A percentile compares a stretch with the other conserved stretches of the same genome.
These are phyloP conservation scores for Phaseolus lunatus DNA, from an alignment of 306 rosid species.

Conservation along the genomic window DNA sequence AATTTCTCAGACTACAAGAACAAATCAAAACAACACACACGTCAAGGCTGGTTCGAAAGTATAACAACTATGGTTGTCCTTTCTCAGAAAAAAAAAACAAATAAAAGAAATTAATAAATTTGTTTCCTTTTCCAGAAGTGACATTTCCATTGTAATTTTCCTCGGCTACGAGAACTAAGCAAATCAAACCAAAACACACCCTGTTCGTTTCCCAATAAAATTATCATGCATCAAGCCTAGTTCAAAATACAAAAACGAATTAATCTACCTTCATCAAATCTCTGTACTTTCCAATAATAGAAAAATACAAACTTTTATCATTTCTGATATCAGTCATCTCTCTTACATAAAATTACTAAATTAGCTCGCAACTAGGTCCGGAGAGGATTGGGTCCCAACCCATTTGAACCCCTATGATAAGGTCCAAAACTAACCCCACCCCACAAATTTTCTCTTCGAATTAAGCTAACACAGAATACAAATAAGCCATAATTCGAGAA, in stretches of 20 bases:
- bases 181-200: background rate
- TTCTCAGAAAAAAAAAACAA: background rate
- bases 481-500: background rate
- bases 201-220: background rate
- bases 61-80: background rate
- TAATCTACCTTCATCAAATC: conserved; percentile 14
- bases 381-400: conserved; percentile 21
- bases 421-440: conserved; percentile 46
- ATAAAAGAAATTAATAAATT: background rate
- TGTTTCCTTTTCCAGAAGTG: background rate
- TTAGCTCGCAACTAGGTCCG: conserved; percentile 28
- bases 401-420: conserved; percentile 23
- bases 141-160: conserved; percentile 8
- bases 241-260: conserved; percentile 2
- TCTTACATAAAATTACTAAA: background rate
- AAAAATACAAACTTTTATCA: background rate
- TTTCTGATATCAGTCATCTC: background rate
- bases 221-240: conserved; percentile 44
- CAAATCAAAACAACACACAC: conserved; percentile 2
- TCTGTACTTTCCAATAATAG: background rate
- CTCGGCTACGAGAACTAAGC: background rate
- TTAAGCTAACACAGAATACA: conserved; percentile 28
- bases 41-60: conserved; percentile 48
- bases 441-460: conserved; percentile 6
- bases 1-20: conserved; percentile 11